Base-by-base conservation (phyloP, 805 yeast species). In the Myxozyma mucilagina region DNA sequence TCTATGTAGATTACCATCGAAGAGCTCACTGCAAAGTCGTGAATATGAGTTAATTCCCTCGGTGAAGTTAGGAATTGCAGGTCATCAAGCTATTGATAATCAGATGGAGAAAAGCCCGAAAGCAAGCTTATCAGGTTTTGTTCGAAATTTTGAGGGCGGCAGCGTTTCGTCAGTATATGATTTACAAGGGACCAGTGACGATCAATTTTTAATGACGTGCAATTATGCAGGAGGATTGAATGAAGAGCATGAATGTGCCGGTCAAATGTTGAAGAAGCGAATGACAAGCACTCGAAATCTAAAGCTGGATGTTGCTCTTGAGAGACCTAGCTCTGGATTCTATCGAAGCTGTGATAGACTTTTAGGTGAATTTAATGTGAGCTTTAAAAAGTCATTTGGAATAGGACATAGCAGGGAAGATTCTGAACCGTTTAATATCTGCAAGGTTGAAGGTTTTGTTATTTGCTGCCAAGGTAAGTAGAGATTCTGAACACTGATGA, bases 381-480 rank as follows among this genome's bases (percentile, higher is more conserved):
- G n/a, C 34, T 16, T 31, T 7, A 49, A 16, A 38, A 49, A 36
- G 38, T 14, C n/a, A 5, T 13, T 14, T 10, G 18, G 51, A 34
- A 14, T 24, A 9, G 41, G 38, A 14, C 10, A 16, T 36, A 16
- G 36, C 4, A 36, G 20, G 13, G 42, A 38, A n/a, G 43, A 35
- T 14, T 10, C 18, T 13, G 18, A 20, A 10, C 45, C 35, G 29
- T 49, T 29, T 24, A 10, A 13, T 18, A 20, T 49, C 35, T 41
- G 29, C 14, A 35, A 20, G 20, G 54, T 48, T 39, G 24, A 39
- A 35, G 4, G 41, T 44, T n/a, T 48, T 42, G n/a, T 47, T 41
- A 43, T 48, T 34, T 47, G 53, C 47, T 18, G 35, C 42, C 53
- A 49, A 36, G 54, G 53, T 38, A 38, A 34, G 34, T 47, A 29